Evolutionary conservation across 176 grass and related monocot genomes (phyloP).

Genomic region (Cymbopogon citratus): DNA sequence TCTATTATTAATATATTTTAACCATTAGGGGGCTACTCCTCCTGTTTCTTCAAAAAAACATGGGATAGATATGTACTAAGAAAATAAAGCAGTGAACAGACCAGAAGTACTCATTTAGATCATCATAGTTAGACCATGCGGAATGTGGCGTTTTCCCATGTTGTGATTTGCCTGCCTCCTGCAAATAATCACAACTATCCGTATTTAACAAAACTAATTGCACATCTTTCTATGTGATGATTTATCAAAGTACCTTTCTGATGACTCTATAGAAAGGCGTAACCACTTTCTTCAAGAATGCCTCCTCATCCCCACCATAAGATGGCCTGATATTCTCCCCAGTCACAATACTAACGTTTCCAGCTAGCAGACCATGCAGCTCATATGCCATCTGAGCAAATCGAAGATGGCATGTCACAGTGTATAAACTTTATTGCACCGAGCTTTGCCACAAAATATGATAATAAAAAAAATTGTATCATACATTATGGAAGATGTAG

Average conservation of each 20-base stretch:
- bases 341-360: slow-evolving; percentile 84
- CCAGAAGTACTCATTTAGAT: slow-evolving; percentile 97
- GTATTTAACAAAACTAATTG: slow-evolving; percentile 24
- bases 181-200: slow-evolving; percentile 32
- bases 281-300: slow-evolving; percentile 95
- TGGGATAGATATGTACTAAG: background rate
- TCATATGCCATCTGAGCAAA: slow-evolving; percentile 92
- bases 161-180: slow-evolving; percentile 91
- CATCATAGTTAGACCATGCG: slow-evolving; percentile 97
- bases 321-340: slow-evolving; percentile 92
- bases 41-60: background rate
- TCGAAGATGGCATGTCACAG: slow-evolving; percentile 1
- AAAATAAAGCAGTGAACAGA: slow-evolving; percentile 34
- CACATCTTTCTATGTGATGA: background rate
- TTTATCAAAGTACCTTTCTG: slow-evolving; percentile 41
- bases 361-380: slow-evolving; percentile 72
- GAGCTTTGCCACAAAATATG: slow-evolving; percentile 5
- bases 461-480: background rate
- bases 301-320: slow-evolving; percentile 89
- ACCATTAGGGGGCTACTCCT: background rate
- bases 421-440: background rate
- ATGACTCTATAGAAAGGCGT: slow-evolving; percentile 89
- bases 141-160: slow-evolving; percentile 89
- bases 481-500: slow-evolving; percentile 98
- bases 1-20: background rate